These are phyloP conservation scores for Colletotrichum orchidophilum DNA, from an alignment of 2,329 filamentous ascomycete genomes.

Conservation along the genomic window DNA sequence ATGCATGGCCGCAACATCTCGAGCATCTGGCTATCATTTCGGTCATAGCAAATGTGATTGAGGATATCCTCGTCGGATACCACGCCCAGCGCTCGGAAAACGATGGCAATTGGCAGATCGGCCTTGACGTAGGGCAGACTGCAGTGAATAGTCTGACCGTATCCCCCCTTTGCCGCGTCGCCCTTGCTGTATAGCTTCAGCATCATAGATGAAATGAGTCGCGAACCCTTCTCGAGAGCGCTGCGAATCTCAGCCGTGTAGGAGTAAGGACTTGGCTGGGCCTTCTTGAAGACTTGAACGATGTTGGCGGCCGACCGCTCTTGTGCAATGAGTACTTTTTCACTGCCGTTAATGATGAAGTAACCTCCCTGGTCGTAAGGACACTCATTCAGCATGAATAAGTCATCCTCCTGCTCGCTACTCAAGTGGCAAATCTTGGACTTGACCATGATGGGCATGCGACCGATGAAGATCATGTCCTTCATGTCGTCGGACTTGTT, in stretches of 20 bases:
- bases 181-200: slow-evolving; percentile 92
- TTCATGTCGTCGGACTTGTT: slow-evolving; percentile 65
- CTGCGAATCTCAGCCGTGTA: slow-evolving; percentile 97
- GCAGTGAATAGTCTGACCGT: slow-evolving; percentile 88
- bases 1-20: slow-evolving; percentile 98
- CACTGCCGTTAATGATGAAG: slow-evolving; percentile 98
- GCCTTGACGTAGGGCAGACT: slow-evolving; percentile 93
- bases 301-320: slow-evolving; percentile 98
- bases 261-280: slow-evolving; percentile 87
- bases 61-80: slow-evolving; percentile 98
- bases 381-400: slow-evolving; percentile 94
- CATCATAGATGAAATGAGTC: slow-evolving; percentile 91
- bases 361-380: slow-evolving; percentile 98
- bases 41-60: slow-evolving; percentile 96
- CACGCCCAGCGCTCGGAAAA: slow-evolving; percentile 94
- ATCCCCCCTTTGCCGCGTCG: slow-evolving; percentile 79
- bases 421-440: slow-evolving; percentile 94
- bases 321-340: slow-evolving; percentile 98
- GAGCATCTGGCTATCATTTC: slow-evolving; percentile 94
- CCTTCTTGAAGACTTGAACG: slow-evolving; percentile 99
- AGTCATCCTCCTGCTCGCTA: slow-evolving; percentile 81
- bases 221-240: slow-evolving; percentile 93
- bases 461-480: slow-evolving; percentile 89
- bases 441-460: slow-evolving; percentile 97
- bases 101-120: slow-evolving; percentile 92